These are phyloP conservation scores for Euryodendron excelsum DNA, from an alignment of 148 eudicot genomes.

Conservation along the genomic window DNA sequence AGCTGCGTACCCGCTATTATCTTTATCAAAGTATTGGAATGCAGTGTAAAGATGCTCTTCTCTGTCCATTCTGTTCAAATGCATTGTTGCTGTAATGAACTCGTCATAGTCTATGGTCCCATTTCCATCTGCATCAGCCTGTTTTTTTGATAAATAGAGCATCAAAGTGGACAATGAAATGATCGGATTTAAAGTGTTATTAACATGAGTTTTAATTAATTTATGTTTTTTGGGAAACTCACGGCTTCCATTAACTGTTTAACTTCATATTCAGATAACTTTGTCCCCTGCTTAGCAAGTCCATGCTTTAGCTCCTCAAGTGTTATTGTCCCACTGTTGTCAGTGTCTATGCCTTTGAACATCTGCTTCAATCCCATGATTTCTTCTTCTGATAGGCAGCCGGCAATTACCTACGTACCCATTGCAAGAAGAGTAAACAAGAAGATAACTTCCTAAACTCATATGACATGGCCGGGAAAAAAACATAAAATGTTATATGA, in stretches of 20 bases:
- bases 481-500: too few species aligned
- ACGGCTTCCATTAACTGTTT: conserved; percentile 71
- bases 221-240: conserved; percentile 16
- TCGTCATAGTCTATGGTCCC: conserved; percentile 96
- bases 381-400: conserved; percentile 67
- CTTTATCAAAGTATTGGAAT: conserved; percentile 96
- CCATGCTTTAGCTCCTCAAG: conserved; percentile 67
- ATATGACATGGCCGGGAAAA: too few species aligned
- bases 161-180: not conserved
- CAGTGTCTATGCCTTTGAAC: conserved; percentile 65
- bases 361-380: conserved; percentile 71
- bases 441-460: too few species aligned
- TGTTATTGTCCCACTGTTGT: conserved; percentile 66
- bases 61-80: conserved; percentile 92
- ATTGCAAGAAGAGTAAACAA: not conserved
- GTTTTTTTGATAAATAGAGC: not conserved
- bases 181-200: not conserved
- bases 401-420: conserved; percentile 66
- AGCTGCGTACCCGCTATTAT: conserved; percentile 91
- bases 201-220: not conserved
- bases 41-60: conserved; percentile 98
- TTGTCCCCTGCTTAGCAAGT: conserved; percentile 55
- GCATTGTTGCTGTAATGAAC: conserved; percentile 99
- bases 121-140: conserved; percentile 99
- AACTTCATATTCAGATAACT: conserved; percentile 56